These are phyloP conservation scores for Naegleria lovaniensis DNA, from an alignment of 208 protist genomes.

Conservation along the genomic window DNA sequence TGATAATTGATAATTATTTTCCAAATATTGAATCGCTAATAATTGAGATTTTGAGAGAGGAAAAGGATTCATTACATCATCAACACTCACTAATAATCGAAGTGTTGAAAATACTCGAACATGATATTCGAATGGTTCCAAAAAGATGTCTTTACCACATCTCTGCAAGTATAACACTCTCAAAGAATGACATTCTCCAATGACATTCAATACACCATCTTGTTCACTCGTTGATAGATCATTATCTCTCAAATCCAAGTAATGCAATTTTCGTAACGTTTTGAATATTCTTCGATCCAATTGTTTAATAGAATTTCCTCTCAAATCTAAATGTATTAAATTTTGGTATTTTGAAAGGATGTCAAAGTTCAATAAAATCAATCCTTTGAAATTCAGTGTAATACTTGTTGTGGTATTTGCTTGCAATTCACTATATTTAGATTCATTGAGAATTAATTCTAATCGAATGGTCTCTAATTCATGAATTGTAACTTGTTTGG, in stretches of 20 bases:
- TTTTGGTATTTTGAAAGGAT: background rate
- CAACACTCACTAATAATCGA: background rate
- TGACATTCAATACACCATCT: background rate
- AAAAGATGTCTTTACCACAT: background rate
- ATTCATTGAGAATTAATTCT: background rate
- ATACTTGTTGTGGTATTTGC: background rate
- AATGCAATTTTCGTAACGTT: background rate
- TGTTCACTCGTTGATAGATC: background rate
- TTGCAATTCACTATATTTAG: background rate
- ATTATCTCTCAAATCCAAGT: constrained; percentile 12
- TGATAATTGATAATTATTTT: background rate
- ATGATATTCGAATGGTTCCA: background rate
- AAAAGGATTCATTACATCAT: background rate
- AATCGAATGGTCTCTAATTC: background rate
- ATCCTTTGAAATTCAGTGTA: background rate
- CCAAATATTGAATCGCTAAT: background rate
- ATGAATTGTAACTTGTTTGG: background rate
- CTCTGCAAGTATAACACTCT: background rate
- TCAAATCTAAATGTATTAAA: background rate
- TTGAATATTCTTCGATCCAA: background rate
- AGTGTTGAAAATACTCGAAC: background rate
- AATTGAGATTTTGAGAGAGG: background rate
- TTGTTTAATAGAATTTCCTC: background rate
- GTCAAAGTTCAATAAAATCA: background rate
- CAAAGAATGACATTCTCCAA: background rate